Percentiles rank a stretch among this genome's conserved stretches.
These are phyloP conservation scores for Penicillium sp. DNA, from an alignment of 2,329 filamentous ascomycete genomes.

Conservation along the genomic window DNA sequence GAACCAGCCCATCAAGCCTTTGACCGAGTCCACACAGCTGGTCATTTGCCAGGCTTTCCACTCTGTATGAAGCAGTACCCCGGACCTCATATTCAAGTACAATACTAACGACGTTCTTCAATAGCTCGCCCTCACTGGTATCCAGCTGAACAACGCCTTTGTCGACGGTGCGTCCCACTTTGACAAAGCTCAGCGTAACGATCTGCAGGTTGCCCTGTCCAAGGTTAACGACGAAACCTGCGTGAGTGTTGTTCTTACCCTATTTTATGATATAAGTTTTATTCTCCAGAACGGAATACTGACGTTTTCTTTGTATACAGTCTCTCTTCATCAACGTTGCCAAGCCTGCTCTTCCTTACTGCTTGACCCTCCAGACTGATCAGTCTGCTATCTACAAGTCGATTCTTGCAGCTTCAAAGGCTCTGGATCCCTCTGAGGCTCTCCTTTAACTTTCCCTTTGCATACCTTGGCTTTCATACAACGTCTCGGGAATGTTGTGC, in stretches of 20 bases:
- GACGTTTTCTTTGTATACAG: background rate
- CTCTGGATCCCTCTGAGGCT: conserved; percentile 2
- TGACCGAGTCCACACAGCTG: conserved; percentile 6
- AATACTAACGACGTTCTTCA: background rate
- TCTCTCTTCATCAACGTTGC: conserved; percentile 4
- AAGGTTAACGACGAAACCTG: conserved; percentile 9
- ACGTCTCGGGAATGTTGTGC: too few species aligned
- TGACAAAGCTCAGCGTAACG: conserved; percentile 5
- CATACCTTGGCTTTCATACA: too few species aligned
- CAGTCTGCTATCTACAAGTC: conserved; percentile 8
- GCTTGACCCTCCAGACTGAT: conserved; percentile 7
- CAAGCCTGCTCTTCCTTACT: conserved; percentile 6
- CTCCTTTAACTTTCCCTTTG: background rate
- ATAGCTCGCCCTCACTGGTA: conserved; percentile 9
- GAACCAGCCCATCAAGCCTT: conserved; percentile 5
- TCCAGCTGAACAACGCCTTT: conserved; percentile 8
- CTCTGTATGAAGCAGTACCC: background rate
- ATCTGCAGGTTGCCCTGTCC: conserved; percentile 2
- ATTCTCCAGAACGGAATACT: background rate
- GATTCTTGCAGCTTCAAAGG: background rate
- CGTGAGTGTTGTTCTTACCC: background rate
- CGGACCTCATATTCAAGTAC: background rate
- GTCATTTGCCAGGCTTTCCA: conserved; percentile 14
- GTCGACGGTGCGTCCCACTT: conserved; percentile 3
- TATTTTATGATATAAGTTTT: background rate